These are phyloP conservation scores for Lasiodiplodia sp. DNA, from an alignment of 2,329 filamentous ascomycete genomes.

Conservation along the genomic window DNA sequence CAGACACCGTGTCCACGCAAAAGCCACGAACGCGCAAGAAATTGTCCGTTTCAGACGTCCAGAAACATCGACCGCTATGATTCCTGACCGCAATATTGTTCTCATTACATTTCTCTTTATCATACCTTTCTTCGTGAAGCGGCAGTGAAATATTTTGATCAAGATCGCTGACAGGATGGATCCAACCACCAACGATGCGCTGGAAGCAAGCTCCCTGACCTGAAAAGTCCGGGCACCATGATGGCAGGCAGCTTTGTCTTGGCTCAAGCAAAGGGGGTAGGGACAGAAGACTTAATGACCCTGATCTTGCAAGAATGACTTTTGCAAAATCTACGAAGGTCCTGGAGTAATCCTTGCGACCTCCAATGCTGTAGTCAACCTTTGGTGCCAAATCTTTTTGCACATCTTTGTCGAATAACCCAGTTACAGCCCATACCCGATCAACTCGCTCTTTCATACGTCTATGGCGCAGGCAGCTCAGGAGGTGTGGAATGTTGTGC, in stretches of 20 bases:
- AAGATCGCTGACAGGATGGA: rapidly evolving
- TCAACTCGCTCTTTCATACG: background rate
- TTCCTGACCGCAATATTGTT: rapidly evolving
- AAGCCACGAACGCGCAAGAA: background rate
- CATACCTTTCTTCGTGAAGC: background rate
- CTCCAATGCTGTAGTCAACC: background rate
- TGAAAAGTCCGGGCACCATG: background rate
- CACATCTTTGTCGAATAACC: background rate
- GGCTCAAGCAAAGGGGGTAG: background rate
- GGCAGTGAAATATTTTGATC: rapidly evolving
- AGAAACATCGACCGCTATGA: rapidly evolving
- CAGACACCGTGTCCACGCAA: background rate
- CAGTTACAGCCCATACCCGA: background rate
- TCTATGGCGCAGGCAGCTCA: rapidly evolving
- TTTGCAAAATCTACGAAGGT: background rate
- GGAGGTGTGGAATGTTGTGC: background rate
- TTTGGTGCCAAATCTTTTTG: background rate
- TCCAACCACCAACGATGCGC: background rate
- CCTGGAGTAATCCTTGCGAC: background rate
- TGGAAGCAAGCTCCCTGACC: background rate
- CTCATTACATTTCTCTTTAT: background rate
- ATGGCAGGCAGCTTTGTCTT: background rate
- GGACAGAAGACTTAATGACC: rapidly evolving
- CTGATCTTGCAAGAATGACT: background rate
- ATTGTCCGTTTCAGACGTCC: background rate